Evolutionary conservation across 306 rosid genomes (phyloP).

Genomic region (Sphenostylis stenocarpa): DNA sequence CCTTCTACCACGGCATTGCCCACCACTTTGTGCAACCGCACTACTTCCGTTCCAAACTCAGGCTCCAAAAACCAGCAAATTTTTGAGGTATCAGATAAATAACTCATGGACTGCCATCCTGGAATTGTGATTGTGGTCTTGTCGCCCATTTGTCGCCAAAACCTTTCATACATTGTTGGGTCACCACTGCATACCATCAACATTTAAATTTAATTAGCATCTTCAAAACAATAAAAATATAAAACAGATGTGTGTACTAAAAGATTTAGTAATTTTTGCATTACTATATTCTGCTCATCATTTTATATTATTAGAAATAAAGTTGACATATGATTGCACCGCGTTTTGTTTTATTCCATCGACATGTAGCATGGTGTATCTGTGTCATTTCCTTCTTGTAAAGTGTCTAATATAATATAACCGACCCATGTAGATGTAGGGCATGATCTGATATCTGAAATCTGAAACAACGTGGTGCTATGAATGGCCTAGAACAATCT

Average conservation of each 20-base stretch:
- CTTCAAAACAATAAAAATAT: background rate
- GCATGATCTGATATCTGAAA: constrained; percentile 26
- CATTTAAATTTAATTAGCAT: constrained; percentile 23
- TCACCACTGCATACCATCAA: constrained; percentile 67
- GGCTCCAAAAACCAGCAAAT: constrained; percentile 88
- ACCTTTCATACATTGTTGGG: constrained; percentile 74
- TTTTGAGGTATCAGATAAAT: constrained; percentile 61
- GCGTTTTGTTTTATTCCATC: constrained; percentile 3
- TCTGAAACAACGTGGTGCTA: constrained; percentile 31
- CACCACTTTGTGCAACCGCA: constrained; percentile 67
- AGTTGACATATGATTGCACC: constrained; percentile 6
- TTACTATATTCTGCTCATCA: background rate
- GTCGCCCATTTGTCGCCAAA: constrained; percentile 69
- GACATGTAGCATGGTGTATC: background rate
- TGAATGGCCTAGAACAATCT: constrained; percentile 16
- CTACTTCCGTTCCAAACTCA: constrained; percentile 59
- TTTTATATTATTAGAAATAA: constrained; percentile 1
- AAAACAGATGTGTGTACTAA: background rate
- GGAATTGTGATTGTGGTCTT: constrained; percentile 59
- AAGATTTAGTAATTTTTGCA: background rate
- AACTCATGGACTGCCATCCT: constrained; percentile 85
- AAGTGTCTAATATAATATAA: constrained; percentile 25
- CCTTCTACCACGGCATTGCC: constrained; percentile 81
- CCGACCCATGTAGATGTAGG: constrained; percentile 21
- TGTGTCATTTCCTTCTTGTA: background rate